phyloP scores from a whole-genome alignment of 257 asterid species.

The Penstemon barbatus region DNA sequence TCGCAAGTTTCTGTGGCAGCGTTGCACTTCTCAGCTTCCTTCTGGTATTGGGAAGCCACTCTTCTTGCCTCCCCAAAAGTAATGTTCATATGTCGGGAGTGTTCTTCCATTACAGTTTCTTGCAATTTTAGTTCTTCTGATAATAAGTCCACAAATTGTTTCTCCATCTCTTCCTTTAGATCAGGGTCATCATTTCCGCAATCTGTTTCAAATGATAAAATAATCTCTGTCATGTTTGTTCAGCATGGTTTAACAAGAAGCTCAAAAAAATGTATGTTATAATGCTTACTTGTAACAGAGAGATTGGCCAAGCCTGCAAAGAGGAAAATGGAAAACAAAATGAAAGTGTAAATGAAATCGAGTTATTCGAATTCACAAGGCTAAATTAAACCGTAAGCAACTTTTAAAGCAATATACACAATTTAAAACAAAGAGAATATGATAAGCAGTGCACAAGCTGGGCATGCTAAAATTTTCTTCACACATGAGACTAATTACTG shows the following conservation, averaged over 20 bases:
- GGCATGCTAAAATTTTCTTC: neutral
- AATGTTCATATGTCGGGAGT: constrained; percentile 74
- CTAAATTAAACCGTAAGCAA: neutral
- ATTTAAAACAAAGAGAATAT: neutral
- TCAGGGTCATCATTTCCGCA: constrained; percentile 96
- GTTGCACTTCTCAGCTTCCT: constrained; percentile 88
- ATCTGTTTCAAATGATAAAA: constrained; percentile 41
- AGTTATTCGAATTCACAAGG: constrained; percentile 3
- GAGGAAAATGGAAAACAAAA: constrained; percentile 21
- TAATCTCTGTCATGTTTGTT: neutral
- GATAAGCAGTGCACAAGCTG: neutral
- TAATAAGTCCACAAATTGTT: constrained; percentile 77
- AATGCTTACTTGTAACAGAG: constrained; percentile 60
- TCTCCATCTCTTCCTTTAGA: constrained; percentile 92
- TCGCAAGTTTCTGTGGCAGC: constrained; percentile 95
- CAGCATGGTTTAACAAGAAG: no score
- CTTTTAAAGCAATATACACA: neutral
- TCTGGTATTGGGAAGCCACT: constrained; percentile 77
- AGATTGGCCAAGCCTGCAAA: constrained; percentile 89
- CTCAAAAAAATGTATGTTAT: no score
- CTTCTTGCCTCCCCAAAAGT: constrained; percentile 82
- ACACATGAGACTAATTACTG: no score
- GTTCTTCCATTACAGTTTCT: constrained; percentile 66
- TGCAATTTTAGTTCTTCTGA: constrained; percentile 91
- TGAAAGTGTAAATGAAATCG: constrained; percentile 26